phyloP scores from a whole-genome alignment of 163 green algal species.

The Scenedesmus sp. region DNA sequence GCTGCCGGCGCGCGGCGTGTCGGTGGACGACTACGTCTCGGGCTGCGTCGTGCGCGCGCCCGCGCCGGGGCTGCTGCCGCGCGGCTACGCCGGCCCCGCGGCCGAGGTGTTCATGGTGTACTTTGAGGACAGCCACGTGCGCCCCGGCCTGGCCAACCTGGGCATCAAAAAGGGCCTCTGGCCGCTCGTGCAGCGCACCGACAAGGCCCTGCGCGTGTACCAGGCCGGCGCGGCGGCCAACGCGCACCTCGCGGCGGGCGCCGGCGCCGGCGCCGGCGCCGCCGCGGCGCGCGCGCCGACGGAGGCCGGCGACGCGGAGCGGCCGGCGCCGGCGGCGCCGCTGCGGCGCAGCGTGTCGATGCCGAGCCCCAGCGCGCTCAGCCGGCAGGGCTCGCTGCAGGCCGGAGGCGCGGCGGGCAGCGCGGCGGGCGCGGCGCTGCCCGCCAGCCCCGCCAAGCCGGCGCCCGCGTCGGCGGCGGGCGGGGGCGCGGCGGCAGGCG shows the following conservation, averaged over 20 bases:
- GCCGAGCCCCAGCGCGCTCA: conserved; percentile 7
- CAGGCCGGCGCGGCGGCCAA: conserved; percentile 35
- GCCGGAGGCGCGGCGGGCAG: background rate
- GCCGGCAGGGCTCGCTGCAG: background rate
- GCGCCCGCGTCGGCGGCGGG: too few relatives aligned
- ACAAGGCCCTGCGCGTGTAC: conserved; percentile 39
- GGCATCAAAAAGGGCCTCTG: conserved; percentile 77
- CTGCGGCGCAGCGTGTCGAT: conserved; percentile 20
- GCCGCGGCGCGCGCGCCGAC: too few relatives aligned
- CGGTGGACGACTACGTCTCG: conserved; percentile 57
- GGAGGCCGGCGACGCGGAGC: too few relatives aligned
- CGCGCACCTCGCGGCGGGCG: conserved; percentile 1
- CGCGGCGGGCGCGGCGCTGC: background rate
- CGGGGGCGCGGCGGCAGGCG: too few relatives aligned
- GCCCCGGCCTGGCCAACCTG: conserved; percentile 66
- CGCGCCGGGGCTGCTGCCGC: conserved; percentile 6
- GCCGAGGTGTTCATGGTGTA: conserved; percentile 75
- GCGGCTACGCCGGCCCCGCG: conserved; percentile 30
- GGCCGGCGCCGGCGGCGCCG: background rate
- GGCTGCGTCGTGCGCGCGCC: conserved; percentile 54
- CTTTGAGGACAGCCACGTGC: conserved; percentile 80
- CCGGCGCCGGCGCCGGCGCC: too few relatives aligned
- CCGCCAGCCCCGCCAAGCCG: too few relatives aligned
- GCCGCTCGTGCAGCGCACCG: conserved; percentile 59
- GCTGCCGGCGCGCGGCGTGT: conserved; percentile 43